A percentile compares a stretch with the other conserved stretches of the same genome.
Conservation (phyloP, 306 rosid genomes). For the Cucumis melo region DNA sequence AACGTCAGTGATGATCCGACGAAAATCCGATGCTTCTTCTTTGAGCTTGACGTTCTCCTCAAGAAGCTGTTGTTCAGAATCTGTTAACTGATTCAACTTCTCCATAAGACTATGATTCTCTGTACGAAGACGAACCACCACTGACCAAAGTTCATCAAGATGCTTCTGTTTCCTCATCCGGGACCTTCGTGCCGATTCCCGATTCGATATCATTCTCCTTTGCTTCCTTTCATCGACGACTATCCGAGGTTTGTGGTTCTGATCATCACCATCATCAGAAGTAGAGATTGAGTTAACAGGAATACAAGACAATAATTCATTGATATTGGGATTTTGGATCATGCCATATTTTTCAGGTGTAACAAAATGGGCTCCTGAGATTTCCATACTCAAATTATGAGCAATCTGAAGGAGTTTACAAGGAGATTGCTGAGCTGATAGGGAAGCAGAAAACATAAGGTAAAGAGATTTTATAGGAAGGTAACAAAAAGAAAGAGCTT, state of each 20-base stretch:
- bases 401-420: not conserved
- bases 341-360: not conserved
- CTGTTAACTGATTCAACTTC: constrained; percentile 2
- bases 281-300: not conserved
- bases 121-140: not conserved
- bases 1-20: not conserved
- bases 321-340: not conserved
- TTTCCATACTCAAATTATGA: not conserved
- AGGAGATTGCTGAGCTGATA: not conserved
- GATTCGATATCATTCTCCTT: constrained; percentile 4
- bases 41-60: constrained; percentile 3
- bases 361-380: not conserved
- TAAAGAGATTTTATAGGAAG: not conserved
- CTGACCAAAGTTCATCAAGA: constrained; percentile 6
- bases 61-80: not conserved
- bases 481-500: not conserved
- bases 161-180: constrained; percentile 9
- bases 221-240: not conserved
- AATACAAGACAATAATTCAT: not conserved
- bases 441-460: not conserved
- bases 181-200: constrained; percentile 3
- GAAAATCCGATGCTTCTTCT: not conserved
- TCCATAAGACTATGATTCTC: constrained; percentile 3
- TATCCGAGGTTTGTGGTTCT: not conserved
- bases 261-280: constrained; percentile 3